Base-by-base conservation (phyloP, 2,329 filamentous ascomycete species). In the Fusarium decemcellulare region DNA sequence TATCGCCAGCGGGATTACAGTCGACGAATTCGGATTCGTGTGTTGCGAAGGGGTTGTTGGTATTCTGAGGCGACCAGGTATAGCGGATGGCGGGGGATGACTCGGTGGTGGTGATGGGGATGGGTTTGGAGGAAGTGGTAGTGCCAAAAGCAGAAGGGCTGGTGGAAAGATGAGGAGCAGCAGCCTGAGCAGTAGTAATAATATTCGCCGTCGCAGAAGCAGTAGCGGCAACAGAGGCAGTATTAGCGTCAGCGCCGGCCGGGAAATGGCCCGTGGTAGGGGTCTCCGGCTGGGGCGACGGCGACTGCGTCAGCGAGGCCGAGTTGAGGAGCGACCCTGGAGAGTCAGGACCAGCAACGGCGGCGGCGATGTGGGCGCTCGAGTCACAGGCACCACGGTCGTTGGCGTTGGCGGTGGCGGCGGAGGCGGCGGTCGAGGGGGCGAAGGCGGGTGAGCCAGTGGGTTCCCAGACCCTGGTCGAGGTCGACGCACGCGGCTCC, bases 261-360 rank as follows among this genome's bases (percentile, higher is more conserved):
- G 70, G 68, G 68, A 74, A 73, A 59, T 73, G 69, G 71, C 61
- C 72, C 58, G 71, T 67, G 71, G 65, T 70, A 76, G 68, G 75
- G 71, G 79, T 80, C 66, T 72, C 72, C 57, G 79, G 77, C 68
- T 80, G 78, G 70, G 78, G 78, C 72, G 79, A 79, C 62, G 78
- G 76, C 63, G 77, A 78, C 70, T 76, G 78, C 70, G 78, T 79
- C 72, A 77, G 74, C 67, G 78, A 77, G 63, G 68, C 72, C 64
- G 77, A 79, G 70, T 74, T 76, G 69, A 79, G 74, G 59, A 68
- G 67, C 53, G 77, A 78, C 63, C 72, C 77, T 68, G 76, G 76
- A 70, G 78, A 78, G 71, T 77, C 76, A 72, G 76, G 72, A 67
- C 70, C 68, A 71, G 70, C 65, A 68, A 73, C 67, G 65, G 65